Evolutionary conservation across 345 rosid species (phyloP).

Genomic region (Arabidopsis arenosa): DNA sequence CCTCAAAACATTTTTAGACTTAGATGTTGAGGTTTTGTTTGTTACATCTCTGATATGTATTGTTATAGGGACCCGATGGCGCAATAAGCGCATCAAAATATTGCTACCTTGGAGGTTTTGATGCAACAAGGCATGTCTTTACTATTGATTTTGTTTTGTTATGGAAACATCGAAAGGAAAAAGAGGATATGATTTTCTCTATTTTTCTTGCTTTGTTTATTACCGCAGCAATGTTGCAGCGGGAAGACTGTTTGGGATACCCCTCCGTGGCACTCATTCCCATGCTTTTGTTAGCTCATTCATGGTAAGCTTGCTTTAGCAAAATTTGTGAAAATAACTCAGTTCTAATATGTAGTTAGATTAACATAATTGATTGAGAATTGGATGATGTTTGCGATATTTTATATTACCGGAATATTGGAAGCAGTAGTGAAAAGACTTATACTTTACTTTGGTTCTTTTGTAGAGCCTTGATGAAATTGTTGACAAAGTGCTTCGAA

Average conservation of each 20-base stretch:
- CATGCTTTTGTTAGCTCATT: constrained; percentile 97
- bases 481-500: constrained; percentile 60
- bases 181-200: neutral
- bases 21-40: constrained; percentile 9
- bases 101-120: constrained; percentile 95
- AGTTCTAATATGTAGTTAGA: neutral
- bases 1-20: neutral
- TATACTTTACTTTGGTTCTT: constrained; percentile 30
- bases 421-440: constrained; percentile 5
- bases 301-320: constrained; percentile 61
- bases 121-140: constrained; percentile 77
- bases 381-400: neutral
- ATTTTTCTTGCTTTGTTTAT: constrained; percentile 20
- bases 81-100: constrained; percentile 88
- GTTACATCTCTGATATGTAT: constrained; percentile 35
- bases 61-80: constrained; percentile 84
- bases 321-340: neutral
- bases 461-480: constrained; percentile 90
- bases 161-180: neutral
- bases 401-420: neutral
- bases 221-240: constrained; percentile 89
- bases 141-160: neutral
- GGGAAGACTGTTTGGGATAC: constrained; percentile 86
- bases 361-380: neutral
- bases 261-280: constrained; percentile 93